Evolutionary conservation across 2,329 filamentous ascomycete species (phyloP).

Genomic region (Neospermospora avenae): DNA sequence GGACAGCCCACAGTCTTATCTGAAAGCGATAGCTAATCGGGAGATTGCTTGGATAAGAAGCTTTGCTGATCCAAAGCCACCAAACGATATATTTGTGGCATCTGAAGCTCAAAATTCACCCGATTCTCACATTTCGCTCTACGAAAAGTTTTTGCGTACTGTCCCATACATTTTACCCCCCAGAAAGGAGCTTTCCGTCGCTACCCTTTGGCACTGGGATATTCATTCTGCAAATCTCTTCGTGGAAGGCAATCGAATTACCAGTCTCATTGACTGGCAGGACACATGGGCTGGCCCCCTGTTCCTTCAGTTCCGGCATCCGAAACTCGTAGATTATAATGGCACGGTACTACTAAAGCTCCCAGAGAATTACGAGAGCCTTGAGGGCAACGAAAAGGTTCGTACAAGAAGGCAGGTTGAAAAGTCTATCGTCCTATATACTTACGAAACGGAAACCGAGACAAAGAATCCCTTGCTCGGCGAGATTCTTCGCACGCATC

Average conservation of each 20-base stretch:
- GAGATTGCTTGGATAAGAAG: slow-evolving; percentile 37
- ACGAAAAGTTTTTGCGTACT: slow-evolving; percentile 35
- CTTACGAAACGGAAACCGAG: slow-evolving; percentile 33
- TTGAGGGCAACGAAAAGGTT: slow-evolving; percentile 30
- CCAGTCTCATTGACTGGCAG: slow-evolving; percentile 41
- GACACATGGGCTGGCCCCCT: slow-evolving; percentile 17
- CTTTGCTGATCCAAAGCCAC: slow-evolving; percentile 28
- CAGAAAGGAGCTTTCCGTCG: slow-evolving; percentile 23
- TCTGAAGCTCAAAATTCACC: slow-evolving; percentile 33
- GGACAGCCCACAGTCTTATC: slow-evolving; percentile 35
- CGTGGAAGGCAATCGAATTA: slow-evolving; percentile 36
- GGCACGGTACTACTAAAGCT: slow-evolving; percentile 31
- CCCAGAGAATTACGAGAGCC: slow-evolving; percentile 27
- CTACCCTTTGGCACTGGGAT: slow-evolving; percentile 41
- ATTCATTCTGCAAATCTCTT: slow-evolving; percentile 40
- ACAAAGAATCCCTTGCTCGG: slow-evolving; percentile 30
- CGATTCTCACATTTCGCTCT: slow-evolving; percentile 34
- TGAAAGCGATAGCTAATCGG: slow-evolving; percentile 33
- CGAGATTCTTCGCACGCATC: slow-evolving; percentile 28
- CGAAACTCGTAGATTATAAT: slow-evolving; percentile 33
- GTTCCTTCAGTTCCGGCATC: slow-evolving; percentile 27
- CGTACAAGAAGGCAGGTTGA: slow-evolving; percentile 27
- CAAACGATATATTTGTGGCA: slow-evolving; percentile 26
- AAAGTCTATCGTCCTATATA: slow-evolving; percentile 27
- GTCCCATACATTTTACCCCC: slow-evolving; percentile 34